Evolutionary conservation across 2,329 filamentous ascomycete genomes (phyloP).

Genomic region (Alternaria sp.): DNA sequence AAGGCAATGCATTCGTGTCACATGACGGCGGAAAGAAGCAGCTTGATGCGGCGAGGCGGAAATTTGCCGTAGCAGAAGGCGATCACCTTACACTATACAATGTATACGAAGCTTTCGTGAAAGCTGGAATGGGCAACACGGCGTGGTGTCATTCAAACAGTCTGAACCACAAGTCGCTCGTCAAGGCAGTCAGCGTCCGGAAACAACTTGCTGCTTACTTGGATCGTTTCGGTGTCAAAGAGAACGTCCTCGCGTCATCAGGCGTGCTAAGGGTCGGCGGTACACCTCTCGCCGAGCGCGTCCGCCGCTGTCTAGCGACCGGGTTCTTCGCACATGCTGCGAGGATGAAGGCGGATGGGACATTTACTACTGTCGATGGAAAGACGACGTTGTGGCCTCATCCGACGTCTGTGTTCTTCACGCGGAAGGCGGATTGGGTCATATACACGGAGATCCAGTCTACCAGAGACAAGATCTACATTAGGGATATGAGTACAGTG

Average conservation of each 20-base stretch:
- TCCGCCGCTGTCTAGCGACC: constrained; percentile 82
- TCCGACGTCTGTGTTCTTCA: constrained; percentile 93
- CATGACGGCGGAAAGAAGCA: constrained; percentile 78
- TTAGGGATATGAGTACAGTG: constrained; percentile 90
- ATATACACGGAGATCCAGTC: constrained; percentile 94
- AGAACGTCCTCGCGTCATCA: constrained; percentile 54
- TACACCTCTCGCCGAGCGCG: constrained; percentile 69
- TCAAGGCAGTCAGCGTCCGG: constrained; percentile 81
- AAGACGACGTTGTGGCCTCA: constrained; percentile 82
- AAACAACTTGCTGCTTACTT: constrained; percentile 86
- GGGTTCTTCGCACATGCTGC: constrained; percentile 95
- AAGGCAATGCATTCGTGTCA: constrained; percentile 82
- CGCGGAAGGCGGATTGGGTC: constrained; percentile 95
- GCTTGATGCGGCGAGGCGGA: constrained; percentile 75
- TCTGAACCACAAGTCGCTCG: constrained; percentile 85
- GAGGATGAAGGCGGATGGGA: constrained; percentile 91
- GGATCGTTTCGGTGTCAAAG: constrained; percentile 78
- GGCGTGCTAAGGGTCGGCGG: constrained; percentile 50
- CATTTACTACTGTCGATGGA: constrained; percentile 83
- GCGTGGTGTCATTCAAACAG: constrained; percentile 88
- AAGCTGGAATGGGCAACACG: constrained; percentile 79
- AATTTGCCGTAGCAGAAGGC: constrained; percentile 90
- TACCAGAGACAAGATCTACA: constrained; percentile 85
- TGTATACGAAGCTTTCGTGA: constrained; percentile 88
- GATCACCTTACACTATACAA: constrained; percentile 94